These are phyloP conservation scores for Talaromyces rugulosus DNA, from an alignment of 2,329 filamentous ascomycete genomes.

Conservation along the genomic window DNA sequence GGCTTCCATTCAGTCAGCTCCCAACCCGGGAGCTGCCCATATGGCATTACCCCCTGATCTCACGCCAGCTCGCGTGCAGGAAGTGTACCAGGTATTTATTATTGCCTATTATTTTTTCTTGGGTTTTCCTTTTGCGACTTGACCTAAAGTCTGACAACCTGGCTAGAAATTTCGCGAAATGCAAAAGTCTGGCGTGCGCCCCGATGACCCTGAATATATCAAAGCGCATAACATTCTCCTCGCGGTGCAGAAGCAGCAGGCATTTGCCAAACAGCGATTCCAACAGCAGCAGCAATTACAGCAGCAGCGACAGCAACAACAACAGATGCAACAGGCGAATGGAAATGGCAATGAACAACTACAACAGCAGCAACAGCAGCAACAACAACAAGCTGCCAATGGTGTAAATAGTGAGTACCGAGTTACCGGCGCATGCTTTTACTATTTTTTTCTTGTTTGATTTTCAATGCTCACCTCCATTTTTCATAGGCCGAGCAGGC, in stretches of 20 bases:
- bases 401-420: conserved; percentile 37
- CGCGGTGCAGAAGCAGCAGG: conserved; percentile 62
- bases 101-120: neutral
- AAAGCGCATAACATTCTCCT: conserved; percentile 74
- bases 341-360: conserved; percentile 33
- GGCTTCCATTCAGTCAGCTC: conserved; percentile 74
- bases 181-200: conserved; percentile 76
- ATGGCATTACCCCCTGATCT: conserved; percentile 61
- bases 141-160: conserved; percentile 32
- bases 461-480: neutral
- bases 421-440: neutral
- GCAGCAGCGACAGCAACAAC: conserved; percentile 36
- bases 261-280: conserved; percentile 54
- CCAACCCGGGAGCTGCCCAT: conserved; percentile 64
- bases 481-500: conserved; percentile 29
- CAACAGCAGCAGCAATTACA: conserved; percentile 44
- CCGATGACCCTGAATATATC: conserved; percentile 80
- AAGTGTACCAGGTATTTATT: conserved; percentile 53
- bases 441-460: conserved; percentile 7
- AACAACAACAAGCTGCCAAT: conserved; percentile 26
- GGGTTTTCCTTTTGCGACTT: neutral
- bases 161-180: conserved; percentile 80
- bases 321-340: conserved; percentile 36
- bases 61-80: conserved; percentile 73
- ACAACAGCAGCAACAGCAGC: conserved; percentile 29